These are phyloP conservation scores for Carex pumila DNA, from an alignment of 176 grass and related monocot species.

Conservation along the genomic window DNA sequence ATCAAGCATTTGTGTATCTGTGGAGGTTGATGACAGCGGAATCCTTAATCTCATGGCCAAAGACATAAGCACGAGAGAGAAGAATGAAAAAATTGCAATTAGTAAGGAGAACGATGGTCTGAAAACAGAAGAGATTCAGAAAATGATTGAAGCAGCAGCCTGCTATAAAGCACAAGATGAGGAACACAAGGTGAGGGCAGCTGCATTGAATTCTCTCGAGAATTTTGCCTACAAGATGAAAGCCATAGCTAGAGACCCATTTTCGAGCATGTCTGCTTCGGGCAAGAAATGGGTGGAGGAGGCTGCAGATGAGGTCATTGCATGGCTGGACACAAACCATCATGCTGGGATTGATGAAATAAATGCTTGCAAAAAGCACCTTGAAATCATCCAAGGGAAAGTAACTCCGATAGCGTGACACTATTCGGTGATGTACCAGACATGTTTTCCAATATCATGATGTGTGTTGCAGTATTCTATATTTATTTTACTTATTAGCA, in stretches of 20 bases:
- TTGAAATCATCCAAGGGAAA: neutral
- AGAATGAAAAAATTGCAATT: neutral
- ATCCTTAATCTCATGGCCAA: neutral
- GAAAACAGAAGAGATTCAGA: neutral
- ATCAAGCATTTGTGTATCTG: neutral
- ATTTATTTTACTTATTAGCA: neutral
- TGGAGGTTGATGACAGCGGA: neutral
- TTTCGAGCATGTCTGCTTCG: neutral
- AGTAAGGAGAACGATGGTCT: neutral
- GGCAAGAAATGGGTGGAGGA: neutral
- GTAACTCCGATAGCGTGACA: neutral
- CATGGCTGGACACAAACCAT: neutral
- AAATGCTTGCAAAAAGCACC: neutral
- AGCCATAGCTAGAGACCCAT: neutral
- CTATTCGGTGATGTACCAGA: neutral
- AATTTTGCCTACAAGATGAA: no score
- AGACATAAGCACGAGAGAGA: neutral
- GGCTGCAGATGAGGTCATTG: neutral
- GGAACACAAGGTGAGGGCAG: neutral
- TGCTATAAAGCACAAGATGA: neutral
- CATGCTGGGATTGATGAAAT: neutral
- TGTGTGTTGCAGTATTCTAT: neutral
- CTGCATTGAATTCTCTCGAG: no score
- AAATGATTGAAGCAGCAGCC: neutral
- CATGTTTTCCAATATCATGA: neutral